Conservation (phyloP, 768 basidiomycete species). For the Calvatia gigantea region DNA sequence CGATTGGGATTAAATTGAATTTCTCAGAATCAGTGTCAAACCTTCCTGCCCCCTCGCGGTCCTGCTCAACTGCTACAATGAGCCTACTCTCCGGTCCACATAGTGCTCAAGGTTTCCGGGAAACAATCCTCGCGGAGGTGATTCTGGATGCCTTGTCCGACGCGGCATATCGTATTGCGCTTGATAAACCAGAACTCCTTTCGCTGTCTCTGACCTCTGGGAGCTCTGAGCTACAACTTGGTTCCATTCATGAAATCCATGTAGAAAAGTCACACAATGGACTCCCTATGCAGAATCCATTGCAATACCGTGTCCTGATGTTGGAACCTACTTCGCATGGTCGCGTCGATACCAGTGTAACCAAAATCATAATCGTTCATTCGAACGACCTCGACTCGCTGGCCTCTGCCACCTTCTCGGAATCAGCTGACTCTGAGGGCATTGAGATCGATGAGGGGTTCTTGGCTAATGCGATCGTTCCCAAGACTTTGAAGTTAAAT, state of each 20-base stretch:
- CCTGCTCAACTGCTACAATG: not conserved
- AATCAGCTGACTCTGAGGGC: slow-evolving; percentile 30
- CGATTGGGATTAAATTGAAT: too few relatives aligned
- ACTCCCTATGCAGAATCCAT: slow-evolving; percentile 10
- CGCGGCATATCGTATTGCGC: slow-evolving; percentile 44
- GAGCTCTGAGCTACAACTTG: slow-evolving; percentile 12
- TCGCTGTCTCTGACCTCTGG: slow-evolving; percentile 56
- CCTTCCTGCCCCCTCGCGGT: not conserved
- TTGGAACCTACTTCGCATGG: slow-evolving; percentile 77
- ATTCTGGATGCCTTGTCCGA: slow-evolving; percentile 48
- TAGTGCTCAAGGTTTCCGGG: not conserved
- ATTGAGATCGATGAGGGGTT: slow-evolving; percentile 76
- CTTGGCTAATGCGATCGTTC: slow-evolving; percentile 45
- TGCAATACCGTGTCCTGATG: slow-evolving; percentile 51
- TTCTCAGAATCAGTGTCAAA: too few relatives aligned
- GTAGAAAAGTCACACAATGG: slow-evolving; percentile 18
- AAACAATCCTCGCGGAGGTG: slow-evolving; percentile 39
- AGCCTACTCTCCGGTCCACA: not conserved
- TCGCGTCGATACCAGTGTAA: slow-evolving; percentile 39
- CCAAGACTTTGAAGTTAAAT: slow-evolving; percentile 12
- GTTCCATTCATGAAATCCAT: slow-evolving; percentile 2
- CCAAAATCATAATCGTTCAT: slow-evolving; percentile 49
- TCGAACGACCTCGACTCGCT: slow-evolving; percentile 18
- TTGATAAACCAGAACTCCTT: slow-evolving; percentile 28
- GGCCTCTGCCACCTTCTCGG: slow-evolving; percentile 13